These are phyloP conservation scores for Xylaria sp. DNA, from an alignment of 495 filamentous ascomycete species.

Conservation along the genomic window DNA sequence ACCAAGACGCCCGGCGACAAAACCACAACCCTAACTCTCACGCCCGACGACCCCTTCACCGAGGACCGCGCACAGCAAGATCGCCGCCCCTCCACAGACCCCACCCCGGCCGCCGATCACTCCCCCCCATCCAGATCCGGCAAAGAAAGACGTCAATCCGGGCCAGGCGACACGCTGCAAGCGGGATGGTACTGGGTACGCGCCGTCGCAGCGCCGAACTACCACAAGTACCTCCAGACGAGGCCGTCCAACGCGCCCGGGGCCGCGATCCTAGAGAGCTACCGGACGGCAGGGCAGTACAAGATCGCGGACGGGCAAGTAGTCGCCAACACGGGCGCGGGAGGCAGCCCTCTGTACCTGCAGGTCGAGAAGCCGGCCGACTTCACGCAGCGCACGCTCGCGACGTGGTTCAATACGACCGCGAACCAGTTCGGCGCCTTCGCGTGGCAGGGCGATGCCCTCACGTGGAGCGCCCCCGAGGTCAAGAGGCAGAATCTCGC, in stretches of 20 bases:
- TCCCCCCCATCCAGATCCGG: neutral
- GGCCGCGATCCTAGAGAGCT: constrained; percentile 57
- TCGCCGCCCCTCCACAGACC: neutral
- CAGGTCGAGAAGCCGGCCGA: constrained; percentile 59
- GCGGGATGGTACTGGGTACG: constrained; percentile 66
- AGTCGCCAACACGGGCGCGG: constrained; percentile 54
- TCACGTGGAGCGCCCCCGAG: constrained; percentile 59
- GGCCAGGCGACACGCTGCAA: constrained; percentile 47
- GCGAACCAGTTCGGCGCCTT: constrained; percentile 65
- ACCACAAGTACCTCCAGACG: constrained; percentile 70
- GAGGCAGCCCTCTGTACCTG: constrained; percentile 50
- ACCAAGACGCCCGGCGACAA: neutral
- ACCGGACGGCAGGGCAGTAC: constrained; percentile 67
- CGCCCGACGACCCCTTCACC: constrained; percentile 14
- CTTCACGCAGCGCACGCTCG: constrained; percentile 51
- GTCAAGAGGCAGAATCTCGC: constrained; percentile 60
- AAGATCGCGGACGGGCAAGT: constrained; percentile 62
- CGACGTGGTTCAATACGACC: constrained; percentile 58
- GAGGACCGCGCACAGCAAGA: neutral
- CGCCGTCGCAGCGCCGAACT: constrained; percentile 64
- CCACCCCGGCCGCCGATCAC: neutral
- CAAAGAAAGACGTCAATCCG: constrained; percentile 9
- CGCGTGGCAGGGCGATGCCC: constrained; percentile 59
- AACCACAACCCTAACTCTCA: constrained; percentile 7
- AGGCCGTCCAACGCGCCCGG: constrained; percentile 55